These are phyloP conservation scores for Colletotrichum tropicicola DNA, from an alignment of 2,329 filamentous ascomycete genomes.

Conservation along the genomic window DNA sequence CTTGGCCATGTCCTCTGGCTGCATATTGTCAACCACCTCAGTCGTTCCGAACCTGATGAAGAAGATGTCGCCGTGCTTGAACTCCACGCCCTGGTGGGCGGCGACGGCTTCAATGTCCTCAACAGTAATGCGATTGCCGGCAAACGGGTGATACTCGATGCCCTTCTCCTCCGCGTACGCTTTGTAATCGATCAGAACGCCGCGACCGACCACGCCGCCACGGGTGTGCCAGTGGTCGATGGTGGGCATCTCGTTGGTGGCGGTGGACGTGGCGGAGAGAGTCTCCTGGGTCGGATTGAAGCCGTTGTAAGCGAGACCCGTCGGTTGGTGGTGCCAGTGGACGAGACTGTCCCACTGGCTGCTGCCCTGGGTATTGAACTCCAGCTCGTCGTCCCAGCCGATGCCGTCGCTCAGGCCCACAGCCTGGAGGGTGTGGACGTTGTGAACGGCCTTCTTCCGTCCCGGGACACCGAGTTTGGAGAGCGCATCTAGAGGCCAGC, in stretches of 20 bases:
- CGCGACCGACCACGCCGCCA: slow-evolving; percentile 63
- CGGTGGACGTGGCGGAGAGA: slow-evolving; percentile 38
- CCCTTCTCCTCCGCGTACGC: slow-evolving; percentile 59
- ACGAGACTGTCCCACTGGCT: slow-evolving; percentile 66
- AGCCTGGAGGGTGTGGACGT: slow-evolving; percentile 43
- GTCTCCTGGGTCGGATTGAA: slow-evolving; percentile 45
- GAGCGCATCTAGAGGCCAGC: slow-evolving; percentile 54
- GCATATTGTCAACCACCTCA: slow-evolving; percentile 62
- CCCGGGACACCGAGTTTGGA: slow-evolving; percentile 43
- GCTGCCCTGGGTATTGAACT: slow-evolving; percentile 64
- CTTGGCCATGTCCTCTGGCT: slow-evolving; percentile 43
- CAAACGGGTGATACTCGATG: slow-evolving; percentile 60
- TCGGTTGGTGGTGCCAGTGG: slow-evolving; percentile 55
- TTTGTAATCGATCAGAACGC: slow-evolving; percentile 65
- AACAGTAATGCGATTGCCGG: slow-evolving; percentile 61
- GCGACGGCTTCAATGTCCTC: slow-evolving; percentile 67
- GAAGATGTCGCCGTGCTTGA: slow-evolving; percentile 73
- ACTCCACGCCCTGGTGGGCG: slow-evolving; percentile 67
- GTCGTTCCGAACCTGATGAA: slow-evolving; percentile 72
- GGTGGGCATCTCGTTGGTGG: slow-evolving; percentile 43
- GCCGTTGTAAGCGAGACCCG: slow-evolving; percentile 60
- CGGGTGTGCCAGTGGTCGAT: slow-evolving; percentile 60
- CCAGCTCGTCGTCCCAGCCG: slow-evolving; percentile 58
- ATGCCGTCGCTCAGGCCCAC: slow-evolving; percentile 35
- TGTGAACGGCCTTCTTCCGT: slow-evolving; percentile 47